These are phyloP conservation scores for Trichomonascaceae sp. DNA, from an alignment of 1,139 yeast species.

Conservation along the genomic window DNA sequence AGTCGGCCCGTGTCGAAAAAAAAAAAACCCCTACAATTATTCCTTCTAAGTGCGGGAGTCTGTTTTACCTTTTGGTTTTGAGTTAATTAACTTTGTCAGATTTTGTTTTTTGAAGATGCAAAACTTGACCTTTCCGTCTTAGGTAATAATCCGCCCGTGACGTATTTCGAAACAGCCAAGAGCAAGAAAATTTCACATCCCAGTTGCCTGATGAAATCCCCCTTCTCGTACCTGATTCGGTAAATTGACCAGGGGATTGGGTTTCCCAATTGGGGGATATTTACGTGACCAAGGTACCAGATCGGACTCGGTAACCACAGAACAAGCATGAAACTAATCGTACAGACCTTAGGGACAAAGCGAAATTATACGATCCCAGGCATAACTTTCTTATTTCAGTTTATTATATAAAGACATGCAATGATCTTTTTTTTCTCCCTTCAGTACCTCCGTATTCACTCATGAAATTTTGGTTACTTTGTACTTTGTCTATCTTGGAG, in stretches of 20 bases:
- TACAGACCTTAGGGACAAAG: background rate
- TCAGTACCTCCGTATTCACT: background rate
- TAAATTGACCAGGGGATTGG: background rate
- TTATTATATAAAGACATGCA: background rate
- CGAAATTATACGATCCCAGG: background rate
- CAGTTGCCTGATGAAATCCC: background rate
- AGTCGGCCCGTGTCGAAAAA: background rate
- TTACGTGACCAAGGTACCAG: background rate
- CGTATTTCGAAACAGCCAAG: background rate
- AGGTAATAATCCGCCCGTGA: background rate
- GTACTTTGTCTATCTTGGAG: background rate
- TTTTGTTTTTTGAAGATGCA: background rate
- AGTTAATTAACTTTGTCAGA: background rate
- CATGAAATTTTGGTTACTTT: background rate
- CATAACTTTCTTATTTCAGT: background rate
- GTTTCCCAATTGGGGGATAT: background rate
- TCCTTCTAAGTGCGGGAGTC: background rate
- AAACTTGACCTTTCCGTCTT: background rate
- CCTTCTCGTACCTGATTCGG: background rate
- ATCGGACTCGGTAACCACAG: background rate
- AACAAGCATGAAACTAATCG: background rate
- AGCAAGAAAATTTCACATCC: background rate
- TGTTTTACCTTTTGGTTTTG: too few species aligned
- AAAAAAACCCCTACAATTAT: background rate
- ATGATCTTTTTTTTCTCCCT: too few species aligned